Evolutionary conservation across 2,329 filamentous ascomycete genomes (phyloP).

Genomic region (Botrytis byssoidea): DNA sequence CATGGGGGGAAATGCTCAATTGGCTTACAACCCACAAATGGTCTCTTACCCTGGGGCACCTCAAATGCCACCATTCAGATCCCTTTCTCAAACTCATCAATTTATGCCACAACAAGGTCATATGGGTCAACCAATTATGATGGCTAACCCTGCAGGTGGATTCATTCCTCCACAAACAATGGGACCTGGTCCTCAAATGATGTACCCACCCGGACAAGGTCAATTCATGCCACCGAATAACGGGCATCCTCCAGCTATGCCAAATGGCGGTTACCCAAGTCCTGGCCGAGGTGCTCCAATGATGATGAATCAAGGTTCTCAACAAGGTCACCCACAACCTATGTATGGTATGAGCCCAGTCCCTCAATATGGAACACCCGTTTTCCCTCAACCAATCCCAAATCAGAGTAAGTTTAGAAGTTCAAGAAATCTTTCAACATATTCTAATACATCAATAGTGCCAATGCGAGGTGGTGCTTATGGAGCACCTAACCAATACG

Average conservation of each 20-base stretch:
- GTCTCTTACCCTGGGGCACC: constrained; percentile 67
- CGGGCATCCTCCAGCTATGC: constrained; percentile 57
- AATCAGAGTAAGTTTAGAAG: constrained; percentile 63
- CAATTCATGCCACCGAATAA: constrained; percentile 62
- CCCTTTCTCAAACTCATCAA: constrained; percentile 68
- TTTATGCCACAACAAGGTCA: constrained; percentile 70
- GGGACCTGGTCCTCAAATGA: constrained; percentile 72
- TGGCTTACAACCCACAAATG: constrained; percentile 67
- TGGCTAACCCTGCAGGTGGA: constrained; percentile 65
- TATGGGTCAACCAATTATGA: constrained; percentile 78
- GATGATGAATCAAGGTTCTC: constrained; percentile 94
- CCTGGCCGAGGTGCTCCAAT: constrained; percentile 78
- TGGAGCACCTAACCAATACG: constrained; percentile 60
- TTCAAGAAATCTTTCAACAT: constrained; percentile 33
- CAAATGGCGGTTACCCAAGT: constrained; percentile 79
- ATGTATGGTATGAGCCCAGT: constrained; percentile 71
- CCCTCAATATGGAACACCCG: constrained; percentile 54
- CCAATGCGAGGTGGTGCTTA: constrained; percentile 58
- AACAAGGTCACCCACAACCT: constrained; percentile 72
- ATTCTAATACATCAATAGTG: constrained; percentile 49
- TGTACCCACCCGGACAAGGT: constrained; percentile 70
- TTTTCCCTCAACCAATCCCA: constrained; percentile 67
- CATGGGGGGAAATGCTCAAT: constrained; percentile 67
- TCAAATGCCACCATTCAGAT: constrained; percentile 70
- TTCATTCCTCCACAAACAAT: constrained; percentile 76